phyloP scores from a whole-genome alignment of 2,329 filamentous ascomycete genomes.

The Escovopsis sp. region DNA sequence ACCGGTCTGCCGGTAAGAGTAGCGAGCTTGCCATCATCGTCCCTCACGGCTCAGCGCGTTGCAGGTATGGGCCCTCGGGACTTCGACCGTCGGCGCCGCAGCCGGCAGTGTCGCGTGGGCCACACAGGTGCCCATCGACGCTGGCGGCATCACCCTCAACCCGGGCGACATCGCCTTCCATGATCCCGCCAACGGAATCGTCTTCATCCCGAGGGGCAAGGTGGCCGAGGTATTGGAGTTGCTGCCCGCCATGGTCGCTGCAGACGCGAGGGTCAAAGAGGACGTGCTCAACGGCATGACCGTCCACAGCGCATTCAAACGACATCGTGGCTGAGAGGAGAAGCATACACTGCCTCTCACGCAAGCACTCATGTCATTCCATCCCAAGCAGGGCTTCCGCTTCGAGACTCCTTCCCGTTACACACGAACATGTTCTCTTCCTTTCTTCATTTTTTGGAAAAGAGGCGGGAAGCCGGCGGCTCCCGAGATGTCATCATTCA shows the following conservation, averaged over 20 bases:
- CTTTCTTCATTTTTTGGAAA: not conserved
- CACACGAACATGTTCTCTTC: not conserved
- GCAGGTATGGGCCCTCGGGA: constrained; percentile 40
- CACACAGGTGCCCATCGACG: constrained; percentile 28
- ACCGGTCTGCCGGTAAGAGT: constrained; percentile 40
- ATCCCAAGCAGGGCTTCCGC: no score
- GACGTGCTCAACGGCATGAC: constrained; percentile 49
- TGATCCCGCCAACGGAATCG: constrained; percentile 55
- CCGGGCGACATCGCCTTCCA: constrained; percentile 56
- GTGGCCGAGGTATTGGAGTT: constrained; percentile 46
- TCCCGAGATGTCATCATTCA: constrained; percentile 22
- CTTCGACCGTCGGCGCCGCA: constrained; percentile 43
- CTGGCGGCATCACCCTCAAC: constrained; percentile 27
- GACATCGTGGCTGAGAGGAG: constrained; percentile 25
- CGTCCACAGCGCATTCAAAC: constrained; percentile 52
- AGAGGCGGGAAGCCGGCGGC: constrained; percentile 4
- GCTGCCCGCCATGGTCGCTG: constrained; percentile 33
- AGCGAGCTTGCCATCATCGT: not conserved
- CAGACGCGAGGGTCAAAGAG: constrained; percentile 47
- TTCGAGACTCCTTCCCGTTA: not conserved
- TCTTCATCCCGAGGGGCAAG: constrained; percentile 48
- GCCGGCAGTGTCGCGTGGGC: constrained; percentile 42
- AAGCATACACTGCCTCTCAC: not conserved
- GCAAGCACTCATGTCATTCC: no score
- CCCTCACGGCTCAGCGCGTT: constrained; percentile 5